Evolutionary conservation across 768 basidiomycete species (phyloP).

Genomic region (Suillus cothurnatus): DNA sequence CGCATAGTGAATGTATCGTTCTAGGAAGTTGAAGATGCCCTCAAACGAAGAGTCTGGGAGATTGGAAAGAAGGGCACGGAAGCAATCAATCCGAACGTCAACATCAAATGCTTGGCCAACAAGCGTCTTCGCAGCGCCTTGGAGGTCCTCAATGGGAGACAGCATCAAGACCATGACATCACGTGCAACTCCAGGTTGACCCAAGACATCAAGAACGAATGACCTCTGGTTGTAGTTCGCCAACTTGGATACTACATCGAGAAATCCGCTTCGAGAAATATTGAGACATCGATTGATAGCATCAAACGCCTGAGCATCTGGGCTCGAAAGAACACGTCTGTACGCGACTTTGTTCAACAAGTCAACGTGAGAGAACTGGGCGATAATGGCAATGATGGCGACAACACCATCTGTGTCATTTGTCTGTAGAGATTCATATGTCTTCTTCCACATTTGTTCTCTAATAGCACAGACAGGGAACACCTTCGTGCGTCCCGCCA

Average conservation of each 20-base stretch:
- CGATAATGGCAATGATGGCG: conserved; percentile 57
- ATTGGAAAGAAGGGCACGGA: conserved; percentile 74
- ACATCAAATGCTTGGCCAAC: conserved; percentile 86
- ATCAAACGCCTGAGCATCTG: conserved; percentile 41
- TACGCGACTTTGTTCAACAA: conserved; percentile 56
- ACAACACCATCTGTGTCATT: conserved; percentile 61
- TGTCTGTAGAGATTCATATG: conserved; percentile 60
- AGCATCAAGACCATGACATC: conserved; percentile 70
- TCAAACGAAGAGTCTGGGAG: conserved; percentile 66
- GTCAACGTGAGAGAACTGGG: conserved; percentile 69
- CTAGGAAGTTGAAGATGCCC: conserved; percentile 71
- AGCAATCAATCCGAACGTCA: conserved; percentile 87
- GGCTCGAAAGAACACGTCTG: conserved; percentile 36
- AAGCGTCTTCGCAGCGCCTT: conserved; percentile 75
- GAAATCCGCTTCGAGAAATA: conserved; percentile 62
- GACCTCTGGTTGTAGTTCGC: conserved; percentile 60
- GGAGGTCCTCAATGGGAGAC: conserved; percentile 78
- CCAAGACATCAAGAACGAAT: conserved; percentile 57
- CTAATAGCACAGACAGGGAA: conserved; percentile 46
- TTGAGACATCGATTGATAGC: conserved; percentile 64
- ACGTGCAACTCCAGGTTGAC: conserved; percentile 55
- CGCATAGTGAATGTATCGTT: conserved; percentile 65
- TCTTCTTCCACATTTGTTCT: conserved; percentile 66
- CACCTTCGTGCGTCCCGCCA: conserved; percentile 29
- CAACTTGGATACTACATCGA: conserved; percentile 61